A percentile compares a stretch with the other conserved stretches of the same genome.
Conservation (phyloP, 1,284 basidiomycete genomes). For the Gymnopus androsaceus region DNA sequence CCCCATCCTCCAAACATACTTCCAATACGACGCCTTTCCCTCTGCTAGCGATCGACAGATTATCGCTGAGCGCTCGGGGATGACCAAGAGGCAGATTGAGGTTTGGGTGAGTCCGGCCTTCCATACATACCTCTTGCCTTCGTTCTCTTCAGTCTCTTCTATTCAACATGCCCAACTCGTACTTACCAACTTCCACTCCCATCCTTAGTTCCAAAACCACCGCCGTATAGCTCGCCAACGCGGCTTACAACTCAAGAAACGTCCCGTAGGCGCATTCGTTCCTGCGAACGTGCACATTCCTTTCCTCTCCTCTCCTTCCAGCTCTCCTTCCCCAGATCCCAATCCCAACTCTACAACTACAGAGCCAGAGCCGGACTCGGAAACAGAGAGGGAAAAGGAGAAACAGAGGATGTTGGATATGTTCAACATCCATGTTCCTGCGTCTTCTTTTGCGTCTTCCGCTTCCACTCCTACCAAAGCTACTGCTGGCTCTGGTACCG, state of each 20-base stretch:
- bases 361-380: too few relatives aligned
- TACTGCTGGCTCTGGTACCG: background rate
- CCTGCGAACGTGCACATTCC: background rate
- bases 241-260: background rate
- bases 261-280: background rate
- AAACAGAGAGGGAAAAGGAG: too few relatives aligned
- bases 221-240: conserved; percentile 1
- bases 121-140: background rate
- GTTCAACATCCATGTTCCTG: background rate
- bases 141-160: too few relatives aligned
- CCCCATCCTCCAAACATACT: conserved; percentile 51
- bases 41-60: conserved; percentile 41
- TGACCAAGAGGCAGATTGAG: conserved; percentile 56
- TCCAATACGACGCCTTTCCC: conserved; percentile 52
- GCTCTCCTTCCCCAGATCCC: too few relatives aligned
- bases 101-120: conserved; percentile 48
- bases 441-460: background rate
- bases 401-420: conserved; percentile 1
- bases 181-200: background rate
- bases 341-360: too few relatives aligned
- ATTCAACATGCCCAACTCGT: background rate
- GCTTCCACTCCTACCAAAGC: background rate
- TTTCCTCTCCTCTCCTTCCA: background rate
- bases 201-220: conserved; percentile 21
- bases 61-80: conserved; percentile 45